Evolutionary conservation across 164 flowering plant species (phyloP).

Genomic region (Stephania cephalantha): DNA sequence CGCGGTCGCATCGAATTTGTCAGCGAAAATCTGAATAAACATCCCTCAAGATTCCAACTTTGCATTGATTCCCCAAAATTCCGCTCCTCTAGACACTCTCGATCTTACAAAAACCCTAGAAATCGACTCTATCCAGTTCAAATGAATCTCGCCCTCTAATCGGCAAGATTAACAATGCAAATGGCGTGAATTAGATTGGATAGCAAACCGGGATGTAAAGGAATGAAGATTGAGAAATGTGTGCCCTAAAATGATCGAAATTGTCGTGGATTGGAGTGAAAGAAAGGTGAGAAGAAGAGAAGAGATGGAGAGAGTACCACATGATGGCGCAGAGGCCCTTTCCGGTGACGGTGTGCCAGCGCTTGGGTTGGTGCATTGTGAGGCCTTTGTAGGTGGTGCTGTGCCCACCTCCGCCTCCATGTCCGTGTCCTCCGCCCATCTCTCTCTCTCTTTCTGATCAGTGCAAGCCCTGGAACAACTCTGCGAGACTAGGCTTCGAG

Average conservation of each 20-base stretch:
- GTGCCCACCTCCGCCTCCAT: conserved; percentile 28
- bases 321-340: conserved; percentile 85
- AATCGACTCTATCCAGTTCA: background rate
- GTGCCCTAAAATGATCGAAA: background rate
- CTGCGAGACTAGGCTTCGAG: background rate
- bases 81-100: background rate
- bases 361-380: conserved; percentile 59
- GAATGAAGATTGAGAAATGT: background rate
- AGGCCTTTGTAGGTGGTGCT: conserved; percentile 50
- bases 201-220: background rate
- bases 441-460: conserved; percentile 13
- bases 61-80: background rate
- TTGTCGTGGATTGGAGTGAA: background rate
- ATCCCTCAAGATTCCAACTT: background rate
- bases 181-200: background rate
- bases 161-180: background rate
- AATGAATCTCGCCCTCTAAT: background rate
- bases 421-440: conserved; percentile 42
- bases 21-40: background rate
- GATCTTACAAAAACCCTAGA: background rate
- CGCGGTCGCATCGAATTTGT: background rate
- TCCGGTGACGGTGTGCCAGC: conserved; percentile 78
- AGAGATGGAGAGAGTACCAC: conserved; percentile 41
- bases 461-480: background rate
- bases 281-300: background rate